Percentiles rank a stretch among this genome's conserved stretches.
Conservation (phyloP, 1,284 basidiomycete species). For the Cystobasidium slooffiae region DNA sequence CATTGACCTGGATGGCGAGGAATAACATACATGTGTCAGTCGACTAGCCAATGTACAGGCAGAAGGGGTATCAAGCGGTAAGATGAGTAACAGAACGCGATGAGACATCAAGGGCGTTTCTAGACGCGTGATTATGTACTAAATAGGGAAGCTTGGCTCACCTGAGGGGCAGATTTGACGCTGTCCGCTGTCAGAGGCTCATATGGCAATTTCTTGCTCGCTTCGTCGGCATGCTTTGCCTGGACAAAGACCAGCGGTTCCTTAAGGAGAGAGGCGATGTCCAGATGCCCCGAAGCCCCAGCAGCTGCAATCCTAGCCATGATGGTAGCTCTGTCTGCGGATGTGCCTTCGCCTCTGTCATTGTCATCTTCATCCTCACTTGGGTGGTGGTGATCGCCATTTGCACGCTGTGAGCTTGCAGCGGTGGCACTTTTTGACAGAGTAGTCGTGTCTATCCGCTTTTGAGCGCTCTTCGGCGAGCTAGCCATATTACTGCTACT, state of each 20-base stretch:
- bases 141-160: not conserved
- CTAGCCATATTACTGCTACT: no score
- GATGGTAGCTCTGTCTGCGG: constrained; percentile 21
- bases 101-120: not conserved
- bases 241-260: constrained; percentile 44
- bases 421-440: no score
- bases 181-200: constrained; percentile 22
- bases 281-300: constrained; percentile 39
- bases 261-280: constrained; percentile 45
- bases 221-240: constrained; percentile 6
- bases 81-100: no score
- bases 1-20: constrained; percentile 2
- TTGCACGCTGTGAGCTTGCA: not conserved
- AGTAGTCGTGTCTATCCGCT: no score
- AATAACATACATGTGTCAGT: not conserved
- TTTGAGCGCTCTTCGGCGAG: no score
- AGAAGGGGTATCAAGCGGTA: not conserved
- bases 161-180: not conserved
- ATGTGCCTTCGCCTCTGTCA: constrained; percentile 46
- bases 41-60: no score
- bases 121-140: not conserved
- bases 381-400: not conserved
- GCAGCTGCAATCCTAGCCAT: constrained; percentile 16
- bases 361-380: constrained; percentile 34
- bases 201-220: constrained; percentile 41